Evolutionary conservation across 495 filamentous ascomycete species (phyloP).

Genomic region (Pyronema omphalodes): DNA sequence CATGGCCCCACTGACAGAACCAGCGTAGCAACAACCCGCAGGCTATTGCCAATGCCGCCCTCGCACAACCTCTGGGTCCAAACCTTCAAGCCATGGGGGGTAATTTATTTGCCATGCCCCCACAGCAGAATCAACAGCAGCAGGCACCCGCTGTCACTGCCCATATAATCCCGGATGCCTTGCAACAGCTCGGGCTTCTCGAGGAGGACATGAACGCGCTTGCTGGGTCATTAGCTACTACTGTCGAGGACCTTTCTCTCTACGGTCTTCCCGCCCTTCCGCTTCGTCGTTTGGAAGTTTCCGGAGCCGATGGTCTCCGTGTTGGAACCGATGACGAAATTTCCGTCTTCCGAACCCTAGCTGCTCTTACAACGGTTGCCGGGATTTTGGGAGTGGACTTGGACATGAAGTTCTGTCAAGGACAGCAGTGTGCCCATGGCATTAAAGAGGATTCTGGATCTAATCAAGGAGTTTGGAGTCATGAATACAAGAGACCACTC

Average conservation of each 20-base stretch:
- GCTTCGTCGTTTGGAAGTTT: slow-evolving; percentile 16
- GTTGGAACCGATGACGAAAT: slow-evolving; percentile 14
- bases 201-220: slow-evolving; percentile 19
- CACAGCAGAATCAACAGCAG: too few relatives aligned
- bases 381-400: slow-evolving; percentile 19
- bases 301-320: slow-evolving; percentile 14
- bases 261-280: slow-evolving; percentile 19
- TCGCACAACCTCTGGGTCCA: neutral
- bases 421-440: slow-evolving; percentile 12
- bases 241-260: slow-evolving; percentile 15
- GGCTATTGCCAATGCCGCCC: neutral
- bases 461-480: neutral
- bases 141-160: neutral
- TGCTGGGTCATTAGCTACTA: slow-evolving; percentile 15
- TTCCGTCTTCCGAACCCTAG: slow-evolving; percentile 9
- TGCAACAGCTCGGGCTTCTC: neutral
- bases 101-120: too few relatives aligned
- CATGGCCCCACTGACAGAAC: too few relatives aligned
- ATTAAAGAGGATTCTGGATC: neutral
- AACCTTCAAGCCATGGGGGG: too few relatives aligned
- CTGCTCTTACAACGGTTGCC: slow-evolving; percentile 14
- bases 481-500: slow-evolving; percentile 16
- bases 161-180: neutral
- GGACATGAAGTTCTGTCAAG: slow-evolving; percentile 21
- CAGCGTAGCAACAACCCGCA: too few relatives aligned